Conservation (phyloP, 1,284 basidiomycete species). For the Moniliella sp. region DNA sequence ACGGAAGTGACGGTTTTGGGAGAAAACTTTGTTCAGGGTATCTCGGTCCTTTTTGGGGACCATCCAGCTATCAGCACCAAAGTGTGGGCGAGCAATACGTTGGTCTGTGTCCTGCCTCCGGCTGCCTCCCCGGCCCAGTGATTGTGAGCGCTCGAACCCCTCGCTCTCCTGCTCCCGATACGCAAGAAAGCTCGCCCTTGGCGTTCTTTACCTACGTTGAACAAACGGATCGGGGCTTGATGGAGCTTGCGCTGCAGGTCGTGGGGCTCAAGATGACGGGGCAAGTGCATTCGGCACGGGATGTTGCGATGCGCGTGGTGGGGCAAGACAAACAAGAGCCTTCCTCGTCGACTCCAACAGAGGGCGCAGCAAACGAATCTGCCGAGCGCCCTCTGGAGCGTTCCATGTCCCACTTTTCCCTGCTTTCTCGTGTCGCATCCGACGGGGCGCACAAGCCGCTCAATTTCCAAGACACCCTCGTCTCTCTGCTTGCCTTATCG, state of each 20-base stretch:
- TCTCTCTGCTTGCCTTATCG: conserved; percentile 59
- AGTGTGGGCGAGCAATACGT: conserved; percentile 75
- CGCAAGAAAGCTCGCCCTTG: too few relatives aligned
- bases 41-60: conserved; percentile 66
- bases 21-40: conserved; percentile 42
- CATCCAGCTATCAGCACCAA: conserved; percentile 59
- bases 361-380: too few relatives aligned
- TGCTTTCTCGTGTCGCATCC: too few relatives aligned
- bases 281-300: conserved; percentile 71
- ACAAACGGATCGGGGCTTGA: conserved; percentile 67
- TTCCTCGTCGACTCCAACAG: too few relatives aligned
- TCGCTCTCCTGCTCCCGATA: background rate
- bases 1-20: conserved; percentile 86
- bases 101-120: conserved; percentile 77
- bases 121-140: conserved; percentile 61
- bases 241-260: conserved; percentile 82
- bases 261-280: conserved; percentile 90
- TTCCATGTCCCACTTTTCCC: too few relatives aligned
- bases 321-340: too few relatives aligned
- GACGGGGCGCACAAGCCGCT: too few relatives aligned
- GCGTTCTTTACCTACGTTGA: conserved; percentile 80
- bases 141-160: conserved; percentile 54
- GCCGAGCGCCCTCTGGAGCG: too few relatives aligned
- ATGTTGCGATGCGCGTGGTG: conserved; percentile 47
- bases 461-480: conserved; percentile 52